Conservation (phyloP, 148 eudicot genomes). For the Vaccinium vitisidaea region DNA sequence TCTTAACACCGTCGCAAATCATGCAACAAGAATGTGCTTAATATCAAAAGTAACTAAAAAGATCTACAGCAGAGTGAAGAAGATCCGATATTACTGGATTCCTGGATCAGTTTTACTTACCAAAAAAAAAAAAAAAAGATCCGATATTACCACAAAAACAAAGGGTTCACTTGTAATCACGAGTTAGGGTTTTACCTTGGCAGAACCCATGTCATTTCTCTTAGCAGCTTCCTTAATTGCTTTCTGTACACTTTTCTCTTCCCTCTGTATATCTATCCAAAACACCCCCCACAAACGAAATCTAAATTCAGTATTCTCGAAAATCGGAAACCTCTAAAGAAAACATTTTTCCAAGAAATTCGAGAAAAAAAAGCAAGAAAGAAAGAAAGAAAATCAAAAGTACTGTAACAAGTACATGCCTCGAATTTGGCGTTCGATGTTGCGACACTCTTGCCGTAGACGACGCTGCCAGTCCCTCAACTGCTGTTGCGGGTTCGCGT, state of each 20-base stretch:
- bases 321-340: not conserved
- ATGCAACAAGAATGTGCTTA: not conserved
- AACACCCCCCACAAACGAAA: not conserved
- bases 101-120: too few species aligned
- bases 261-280: slow-evolving; percentile 81
- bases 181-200: slow-evolving; percentile 56
- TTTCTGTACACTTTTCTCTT: slow-evolving; percentile 92
- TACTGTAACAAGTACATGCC: slow-evolving; percentile 26
- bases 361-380: not conserved
- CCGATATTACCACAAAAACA: not conserved
- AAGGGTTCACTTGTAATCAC: not conserved
- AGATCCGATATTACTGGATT: not conserved
- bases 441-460: slow-evolving; percentile 86
- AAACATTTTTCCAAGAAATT: not conserved
- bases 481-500: slow-evolving; percentile 69
- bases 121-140: too few species aligned
- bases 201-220: slow-evolving; percentile 95
- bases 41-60: not conserved
- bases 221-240: slow-evolving; percentile 94
- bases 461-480: slow-evolving; percentile 92
- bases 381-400: not conserved
- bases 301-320: not conserved
- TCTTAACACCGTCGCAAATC: not conserved
- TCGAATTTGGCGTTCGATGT: slow-evolving; percentile 91
- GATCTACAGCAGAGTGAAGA: not conserved